These are phyloP conservation scores for Paratinospora sagittata DNA, from an alignment of 164 flowering plant genomes.

Conservation along the genomic window DNA sequence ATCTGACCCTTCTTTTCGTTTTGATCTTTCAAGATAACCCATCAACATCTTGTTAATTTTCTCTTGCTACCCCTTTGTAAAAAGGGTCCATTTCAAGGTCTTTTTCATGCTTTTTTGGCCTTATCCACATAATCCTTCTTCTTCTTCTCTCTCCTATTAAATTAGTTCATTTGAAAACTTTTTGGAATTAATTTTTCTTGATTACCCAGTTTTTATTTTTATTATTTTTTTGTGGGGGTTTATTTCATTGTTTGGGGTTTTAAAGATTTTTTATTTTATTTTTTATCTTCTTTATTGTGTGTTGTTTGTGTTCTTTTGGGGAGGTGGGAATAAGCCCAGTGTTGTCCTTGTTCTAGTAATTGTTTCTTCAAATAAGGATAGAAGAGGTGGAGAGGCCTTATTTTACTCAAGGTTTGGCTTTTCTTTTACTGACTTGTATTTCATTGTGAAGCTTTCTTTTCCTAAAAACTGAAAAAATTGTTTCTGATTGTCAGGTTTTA, in stretches of 20 bases:
- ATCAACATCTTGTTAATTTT: conserved; percentile 16
- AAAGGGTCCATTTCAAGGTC: not conserved
- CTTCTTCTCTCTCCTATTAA: not conserved
- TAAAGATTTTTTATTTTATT: not conserved
- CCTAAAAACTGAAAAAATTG: too few species aligned
- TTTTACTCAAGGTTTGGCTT: not conserved
- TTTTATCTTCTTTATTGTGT: not conserved
- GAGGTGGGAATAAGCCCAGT: too few species aligned
- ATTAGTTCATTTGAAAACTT: not conserved
- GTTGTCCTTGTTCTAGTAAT: not conserved
- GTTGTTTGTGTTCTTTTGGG: too few species aligned
- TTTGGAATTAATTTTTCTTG: not conserved
- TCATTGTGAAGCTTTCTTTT: too few species aligned
- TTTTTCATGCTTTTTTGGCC: conserved; percentile 1
- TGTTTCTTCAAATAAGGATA: not conserved
- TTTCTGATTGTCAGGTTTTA: not conserved
- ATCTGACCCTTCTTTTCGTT: too few species aligned
- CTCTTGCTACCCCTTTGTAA: conserved; percentile 13
- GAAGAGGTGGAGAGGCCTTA: not conserved
- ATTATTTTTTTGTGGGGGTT: not conserved
- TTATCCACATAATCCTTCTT: not conserved
- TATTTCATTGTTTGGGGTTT: not conserved
- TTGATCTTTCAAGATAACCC: conserved; percentile 14
- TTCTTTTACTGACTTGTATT: too few species aligned
- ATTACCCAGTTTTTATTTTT: not conserved